Evolutionary conservation across 768 basidiomycete genomes (phyloP), one percentile per base, ranked within the genome.

Genomic region (Termitomyces titanicus): DNA sequence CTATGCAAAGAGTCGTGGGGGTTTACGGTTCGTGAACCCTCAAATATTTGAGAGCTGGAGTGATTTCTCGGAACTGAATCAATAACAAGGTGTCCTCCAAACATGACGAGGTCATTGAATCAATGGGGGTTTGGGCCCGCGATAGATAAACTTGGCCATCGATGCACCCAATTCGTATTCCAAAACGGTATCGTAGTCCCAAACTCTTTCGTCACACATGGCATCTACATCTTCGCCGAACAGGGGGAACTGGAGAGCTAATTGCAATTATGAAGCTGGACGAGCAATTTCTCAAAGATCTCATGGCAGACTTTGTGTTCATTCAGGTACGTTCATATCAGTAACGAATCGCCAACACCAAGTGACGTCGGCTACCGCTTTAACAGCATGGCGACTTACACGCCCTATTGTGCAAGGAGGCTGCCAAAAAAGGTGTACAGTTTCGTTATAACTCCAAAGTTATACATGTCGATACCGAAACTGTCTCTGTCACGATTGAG

Each of bases 311-410:
- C 47, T 73, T 71, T 47, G 5, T 71, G 35, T 67, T 70, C 54
- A 64, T 72, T 12, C 63, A 65, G 53, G 64, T 63, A 48, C 13
- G 56, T 49, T 45, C 57, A 65, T 40, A n/a, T n/a, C 5, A 15
- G 35, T 39, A 22, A 34, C 33, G 31, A 43, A 39, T 40, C 20
- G 42, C 29, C 18, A n/a, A n/a, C n/a, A n/a, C n/a, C n/a, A n/a
- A n/a, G n/a, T n/a, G n/a, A n/a, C n/a, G n/a, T n/a, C n/a, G n/a
- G n/a, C n/a, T n/a, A n/a, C n/a, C n/a, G n/a, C n/a, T n/a, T n/a
- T n/a, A n/a, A 46, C 57, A 85, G 82, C 79, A 84, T 61, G 75
- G 72, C 20, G 80, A 84, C 56, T 65, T 87, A 22, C 74, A 80
- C 51, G 64, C 65, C 3, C 63, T 83, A 60, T 62, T 87, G 3